Evolutionary conservation across 371 early-diverging fungal genomes (phyloP).

Genomic region (Mortierella sp.): DNA sequence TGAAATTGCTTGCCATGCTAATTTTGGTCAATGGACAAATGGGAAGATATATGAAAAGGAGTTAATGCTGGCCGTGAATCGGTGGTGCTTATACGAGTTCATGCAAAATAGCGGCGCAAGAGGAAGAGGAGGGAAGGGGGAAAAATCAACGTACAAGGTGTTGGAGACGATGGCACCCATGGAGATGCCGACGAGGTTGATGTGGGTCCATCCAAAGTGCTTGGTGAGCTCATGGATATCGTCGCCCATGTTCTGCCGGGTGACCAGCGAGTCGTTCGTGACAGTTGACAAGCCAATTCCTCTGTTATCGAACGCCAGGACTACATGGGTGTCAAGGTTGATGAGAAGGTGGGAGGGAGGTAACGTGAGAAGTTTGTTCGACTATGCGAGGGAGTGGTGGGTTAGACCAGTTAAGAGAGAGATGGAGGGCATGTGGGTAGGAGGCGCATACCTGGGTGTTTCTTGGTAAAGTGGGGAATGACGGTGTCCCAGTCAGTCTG

Average conservation of each 20-base stretch:
- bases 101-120: too few species aligned
- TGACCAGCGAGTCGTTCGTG: slow-evolving; percentile 14
- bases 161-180: slow-evolving; percentile 17
- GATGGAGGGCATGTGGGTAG: not conserved
- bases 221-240: slow-evolving; percentile 17
- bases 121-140: too few species aligned
- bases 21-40: too few species aligned
- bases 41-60: not conserved
- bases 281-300: slow-evolving; percentile 21
- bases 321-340: not conserved
- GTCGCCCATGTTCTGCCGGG: slow-evolving; percentile 10
- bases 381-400: not conserved
- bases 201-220: slow-evolving; percentile 13
- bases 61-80: not conserved
- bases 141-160: not conserved
- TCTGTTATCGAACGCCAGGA: slow-evolving; percentile 14
- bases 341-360: not conserved
- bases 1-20: not conserved
- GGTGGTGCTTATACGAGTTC: not conserved
- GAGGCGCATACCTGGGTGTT: slow-evolving; percentile 7
- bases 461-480: slow-evolving; percentile 10
- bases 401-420: not conserved
- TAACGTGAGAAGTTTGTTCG: not conserved
- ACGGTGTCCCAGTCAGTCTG: slow-evolving; percentile 17
- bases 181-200: slow-evolving; percentile 20